Conservation (phyloP, 352 stramenopile genomes). For the Globisporangium canariense region DNA sequence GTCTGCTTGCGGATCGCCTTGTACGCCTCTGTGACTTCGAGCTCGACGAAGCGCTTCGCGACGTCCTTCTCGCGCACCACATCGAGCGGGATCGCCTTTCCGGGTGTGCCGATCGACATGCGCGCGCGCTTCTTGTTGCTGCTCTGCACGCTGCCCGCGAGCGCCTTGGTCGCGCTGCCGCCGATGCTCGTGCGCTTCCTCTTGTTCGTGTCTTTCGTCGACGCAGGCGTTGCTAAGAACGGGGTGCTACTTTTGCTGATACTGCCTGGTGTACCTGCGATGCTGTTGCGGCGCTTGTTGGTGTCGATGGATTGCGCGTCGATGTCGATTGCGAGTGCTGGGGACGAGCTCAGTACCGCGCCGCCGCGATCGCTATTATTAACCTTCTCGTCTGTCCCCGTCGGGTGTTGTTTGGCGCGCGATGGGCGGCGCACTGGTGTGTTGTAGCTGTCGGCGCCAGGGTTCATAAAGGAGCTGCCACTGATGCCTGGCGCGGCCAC, state of each 20-base stretch:
- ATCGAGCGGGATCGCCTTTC: conserved; percentile 70
- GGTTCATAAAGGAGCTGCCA: conserved; percentile 3
- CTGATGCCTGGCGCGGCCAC: neutral
- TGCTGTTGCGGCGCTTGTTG: conserved; percentile 17
- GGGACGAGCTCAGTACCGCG: neutral
- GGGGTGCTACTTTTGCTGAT: neutral
- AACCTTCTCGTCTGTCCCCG: conserved; percentile 2
- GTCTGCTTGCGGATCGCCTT: conserved; percentile 93
- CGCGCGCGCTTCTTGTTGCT: conserved; percentile 55
- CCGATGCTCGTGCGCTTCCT: conserved; percentile 57
- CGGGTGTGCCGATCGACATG: conserved; percentile 61
- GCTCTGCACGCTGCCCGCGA: conserved; percentile 15
- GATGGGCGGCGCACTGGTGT: conserved; percentile 16
- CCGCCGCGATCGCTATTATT: conserved; percentile 12
- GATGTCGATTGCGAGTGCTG: conserved; percentile 5
- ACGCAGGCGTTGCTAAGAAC: conserved; percentile 1
- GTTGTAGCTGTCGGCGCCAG: conserved; percentile 1
- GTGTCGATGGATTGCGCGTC: conserved; percentile 16
- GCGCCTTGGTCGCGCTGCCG: conserved; percentile 25
- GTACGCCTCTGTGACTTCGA: conserved; percentile 89
- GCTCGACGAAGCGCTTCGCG: conserved; percentile 70
- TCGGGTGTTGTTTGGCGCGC: neutral
- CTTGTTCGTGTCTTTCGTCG: conserved; percentile 21
- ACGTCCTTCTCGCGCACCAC: conserved; percentile 56
- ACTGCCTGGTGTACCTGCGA: conserved; percentile 9